phyloP scores from a whole-genome alignment of 495 filamentous ascomycete genomes.

The Penicillium alfredii region DNA sequence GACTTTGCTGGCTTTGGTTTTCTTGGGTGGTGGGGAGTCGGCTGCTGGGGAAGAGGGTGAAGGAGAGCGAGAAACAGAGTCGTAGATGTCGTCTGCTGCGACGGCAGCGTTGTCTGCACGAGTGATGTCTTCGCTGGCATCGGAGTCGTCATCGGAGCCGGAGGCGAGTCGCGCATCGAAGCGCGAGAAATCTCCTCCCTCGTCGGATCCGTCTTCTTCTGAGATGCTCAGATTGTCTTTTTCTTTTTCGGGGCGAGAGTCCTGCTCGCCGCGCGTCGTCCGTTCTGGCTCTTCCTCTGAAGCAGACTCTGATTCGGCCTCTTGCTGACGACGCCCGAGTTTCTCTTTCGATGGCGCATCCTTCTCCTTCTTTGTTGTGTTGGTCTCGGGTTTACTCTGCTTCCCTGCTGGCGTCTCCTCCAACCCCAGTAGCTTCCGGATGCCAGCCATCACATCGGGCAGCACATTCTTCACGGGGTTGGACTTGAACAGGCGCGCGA shows the following conservation, averaged over 20 bases:
- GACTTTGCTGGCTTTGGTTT: conserved; percentile 34
- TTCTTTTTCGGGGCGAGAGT: conserved; percentile 9
- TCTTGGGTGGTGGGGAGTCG: conserved; percentile 36
- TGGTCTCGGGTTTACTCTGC: conserved; percentile 16
- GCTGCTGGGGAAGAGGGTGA: conserved; percentile 28
- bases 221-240: conserved; percentile 20
- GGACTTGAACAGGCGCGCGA: conserved; percentile 72
- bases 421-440: conserved; percentile 57
- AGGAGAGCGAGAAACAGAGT: conserved; percentile 35
- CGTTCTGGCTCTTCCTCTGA: conserved; percentile 5
- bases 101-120: conserved; percentile 7
- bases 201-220: conserved; percentile 32
- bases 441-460: conserved; percentile 52
- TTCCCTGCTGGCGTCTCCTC: conserved; percentile 38
- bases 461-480: conserved; percentile 66
- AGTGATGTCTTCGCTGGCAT: conserved; percentile 18
- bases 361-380: conserved; percentile 16
- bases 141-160: conserved; percentile 42
- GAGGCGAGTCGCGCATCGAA: conserved; percentile 53
- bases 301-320: conserved; percentile 6
- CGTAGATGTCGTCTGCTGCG: conserved; percentile 19
- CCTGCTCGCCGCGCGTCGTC: conserved; percentile 10
- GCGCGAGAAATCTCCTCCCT: conserved; percentile 35
- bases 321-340: conserved; percentile 6
- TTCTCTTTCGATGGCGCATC: conserved; percentile 17